Base-by-base conservation (phyloP, 176 grass and related monocot species). In the Rhynchospora breviuscula region DNA sequence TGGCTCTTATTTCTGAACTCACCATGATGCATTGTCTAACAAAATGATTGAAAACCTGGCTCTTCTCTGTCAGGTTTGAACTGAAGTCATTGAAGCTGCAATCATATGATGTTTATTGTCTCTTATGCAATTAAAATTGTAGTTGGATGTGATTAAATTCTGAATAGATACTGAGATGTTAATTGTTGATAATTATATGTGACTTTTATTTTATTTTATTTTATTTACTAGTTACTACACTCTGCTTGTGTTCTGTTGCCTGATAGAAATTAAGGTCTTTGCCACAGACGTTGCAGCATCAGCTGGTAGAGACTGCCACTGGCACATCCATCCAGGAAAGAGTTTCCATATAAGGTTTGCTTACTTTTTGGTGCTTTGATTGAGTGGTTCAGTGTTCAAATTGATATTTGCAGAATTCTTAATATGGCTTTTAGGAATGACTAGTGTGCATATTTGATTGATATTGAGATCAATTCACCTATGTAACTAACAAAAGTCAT, bases 11-110 rank as follows among this genome's bases (percentile, higher is more conserved):
- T 31, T 54, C 73, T 77, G 73, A 56, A 77, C 73, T 56, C 49
- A 18, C 73, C 49, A 77, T 77, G 73, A 77, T 56, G 49, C 51
- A 23, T 56, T 56, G 73, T 77, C 73, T 56, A 29, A 76, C 29
- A 12, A 76, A 76, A 76, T 76, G 22, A 29, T 52, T 54, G 22
- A 73, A 73, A 48, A 49, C 69, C 69, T 46, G 44, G 40, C 7
- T 26, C 10, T 13, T 76, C 48, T 26, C n/a, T 73, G 4, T 51
- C 45, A 73, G 8, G 10, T 51, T 51, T 73, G 69, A 25, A 48
- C 69, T 49, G 69, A 51, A 48, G 49, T 73, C 19, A 73, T 73
- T 73, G 19, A 49, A 73, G 18, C 44, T 49, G 69, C 69, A 48
- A 49, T 73, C 18, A 48, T 49, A 48, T 48, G 35, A 70, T 70